Evolutionary conservation across 495 filamentous ascomycete species (phyloP).

Genomic region (Opeltia flavorubescens): DNA sequence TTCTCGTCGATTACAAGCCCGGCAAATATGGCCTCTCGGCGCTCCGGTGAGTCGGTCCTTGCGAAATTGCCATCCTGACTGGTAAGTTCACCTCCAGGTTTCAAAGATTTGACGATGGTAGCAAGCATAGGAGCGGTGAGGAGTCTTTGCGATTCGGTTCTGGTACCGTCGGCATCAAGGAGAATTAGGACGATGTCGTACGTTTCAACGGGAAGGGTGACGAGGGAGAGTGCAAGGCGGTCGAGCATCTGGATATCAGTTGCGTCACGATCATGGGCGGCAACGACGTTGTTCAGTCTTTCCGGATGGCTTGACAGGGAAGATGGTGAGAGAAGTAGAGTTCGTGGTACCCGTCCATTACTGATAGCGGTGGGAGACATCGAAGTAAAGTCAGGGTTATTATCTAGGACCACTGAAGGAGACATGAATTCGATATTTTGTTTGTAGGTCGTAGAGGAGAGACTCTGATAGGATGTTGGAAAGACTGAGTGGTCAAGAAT

Average conservation of each 20-base stretch:
- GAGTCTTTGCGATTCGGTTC: constrained; percentile 46
- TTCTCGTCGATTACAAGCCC: constrained; percentile 50
- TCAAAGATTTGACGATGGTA: constrained; percentile 51
- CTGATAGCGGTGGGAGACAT: neutral
- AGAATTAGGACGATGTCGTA: constrained; percentile 84
- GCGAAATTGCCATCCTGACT: constrained; percentile 53
- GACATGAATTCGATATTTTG: no score
- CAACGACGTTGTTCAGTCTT: constrained; percentile 40
- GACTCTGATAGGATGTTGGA: no score
- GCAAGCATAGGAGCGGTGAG: constrained; percentile 54
- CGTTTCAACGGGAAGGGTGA: constrained; percentile 56
- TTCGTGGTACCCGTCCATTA: constrained; percentile 22
- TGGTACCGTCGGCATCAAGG: constrained; percentile 51
- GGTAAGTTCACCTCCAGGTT: constrained; percentile 52
- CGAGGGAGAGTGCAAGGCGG: constrained; percentile 71
- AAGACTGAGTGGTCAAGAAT: no score
- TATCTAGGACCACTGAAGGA: constrained; percentile 2
- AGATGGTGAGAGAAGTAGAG: constrained; percentile 59
- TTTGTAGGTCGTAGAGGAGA: no score
- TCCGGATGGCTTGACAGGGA: constrained; percentile 56
- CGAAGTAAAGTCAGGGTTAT: constrained; percentile 1
- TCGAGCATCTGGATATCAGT: constrained; percentile 98
- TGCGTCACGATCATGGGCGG: constrained; percentile 49
- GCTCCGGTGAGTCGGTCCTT: constrained; percentile 27
- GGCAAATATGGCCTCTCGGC: constrained; percentile 64